Conservation (phyloP, 257 asterid genomes). For the Forsythia viridissima region DNA sequence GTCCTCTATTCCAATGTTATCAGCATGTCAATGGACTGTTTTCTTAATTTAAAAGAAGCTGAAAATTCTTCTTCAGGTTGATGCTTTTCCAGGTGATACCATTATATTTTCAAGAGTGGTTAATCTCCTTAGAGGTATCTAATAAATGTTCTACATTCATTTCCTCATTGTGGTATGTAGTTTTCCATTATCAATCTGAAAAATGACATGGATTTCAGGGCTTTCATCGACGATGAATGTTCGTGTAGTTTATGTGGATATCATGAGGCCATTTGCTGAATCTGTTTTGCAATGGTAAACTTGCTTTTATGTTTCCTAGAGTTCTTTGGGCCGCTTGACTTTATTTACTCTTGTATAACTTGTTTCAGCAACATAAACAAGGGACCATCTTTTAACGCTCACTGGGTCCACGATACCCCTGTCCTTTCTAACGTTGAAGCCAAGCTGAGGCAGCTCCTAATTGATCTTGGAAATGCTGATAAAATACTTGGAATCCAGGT, state of each 20-base stretch:
- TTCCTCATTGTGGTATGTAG: slow-evolving; percentile 28
- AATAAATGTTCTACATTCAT: not conserved
- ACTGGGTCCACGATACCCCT: slow-evolving; percentile 81
- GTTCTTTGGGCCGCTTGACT: slow-evolving; percentile 19
- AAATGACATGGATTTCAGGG: slow-evolving; percentile 53
- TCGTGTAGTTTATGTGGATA: slow-evolving; percentile 74
- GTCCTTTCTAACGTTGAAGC: slow-evolving; percentile 76
- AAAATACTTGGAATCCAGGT: slow-evolving; percentile 99
- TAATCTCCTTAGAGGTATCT: slow-evolving; percentile 93
- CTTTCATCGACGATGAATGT: slow-evolving; percentile 89
- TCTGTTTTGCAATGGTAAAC: slow-evolving; percentile 79
- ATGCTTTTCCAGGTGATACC: slow-evolving; percentile 98
- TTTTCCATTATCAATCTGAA: slow-evolving; percentile 23
- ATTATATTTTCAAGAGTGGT: slow-evolving; percentile 90
- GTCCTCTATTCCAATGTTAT: slow-evolving; percentile 17
- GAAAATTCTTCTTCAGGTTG: slow-evolving; percentile 60
- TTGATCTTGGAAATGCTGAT: slow-evolving; percentile 80
- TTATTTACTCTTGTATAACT: slow-evolving; percentile 31
- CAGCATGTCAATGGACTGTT: slow-evolving; percentile 4
- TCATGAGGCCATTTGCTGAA: slow-evolving; percentile 99
- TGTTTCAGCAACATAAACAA: slow-evolving; percentile 69
- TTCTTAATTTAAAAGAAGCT: slow-evolving; percentile 18
- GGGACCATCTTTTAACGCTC: slow-evolving; percentile 66
- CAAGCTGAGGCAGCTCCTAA: slow-evolving; percentile 79
- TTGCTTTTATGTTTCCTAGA: slow-evolving; percentile 21